Evolutionary conservation across 2,329 filamentous ascomycete genomes (phyloP).

Genomic region (Fusarium oligoseptatum): DNA sequence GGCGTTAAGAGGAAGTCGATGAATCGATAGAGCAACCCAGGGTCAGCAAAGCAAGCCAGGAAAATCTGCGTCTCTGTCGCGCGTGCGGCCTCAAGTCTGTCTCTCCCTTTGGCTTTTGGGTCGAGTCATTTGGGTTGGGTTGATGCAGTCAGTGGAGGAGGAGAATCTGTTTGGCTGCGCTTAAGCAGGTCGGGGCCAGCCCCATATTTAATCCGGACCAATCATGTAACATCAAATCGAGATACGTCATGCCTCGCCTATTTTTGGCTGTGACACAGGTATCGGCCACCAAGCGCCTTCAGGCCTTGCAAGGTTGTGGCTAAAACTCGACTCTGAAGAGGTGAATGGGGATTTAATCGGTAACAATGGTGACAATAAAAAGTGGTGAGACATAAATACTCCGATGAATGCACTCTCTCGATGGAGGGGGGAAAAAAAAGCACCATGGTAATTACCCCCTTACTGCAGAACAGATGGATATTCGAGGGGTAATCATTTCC

Average conservation of each 20-base stretch:
- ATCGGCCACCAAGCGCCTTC: constrained; percentile 5
- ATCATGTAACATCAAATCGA: constrained; percentile 30
- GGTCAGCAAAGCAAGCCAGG: constrained; percentile 6
- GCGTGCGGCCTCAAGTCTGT: not conserved
- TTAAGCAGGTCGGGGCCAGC: constrained; percentile 9
- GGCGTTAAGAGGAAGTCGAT: not conserved
- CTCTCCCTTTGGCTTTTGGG: constrained; percentile 27
- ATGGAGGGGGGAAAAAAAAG: not conserved
- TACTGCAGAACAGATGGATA: not conserved
- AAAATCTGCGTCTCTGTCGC: not conserved
- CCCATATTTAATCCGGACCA: constrained; percentile 38
- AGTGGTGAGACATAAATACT: not conserved
- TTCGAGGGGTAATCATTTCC: not conserved
- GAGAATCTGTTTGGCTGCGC: constrained; percentile 24
- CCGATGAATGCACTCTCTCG: not conserved
- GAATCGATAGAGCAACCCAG: constrained; percentile 1
- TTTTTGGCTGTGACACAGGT: not conserved
- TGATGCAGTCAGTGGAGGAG: constrained; percentile 26
- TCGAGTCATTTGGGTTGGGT: constrained; percentile 28
- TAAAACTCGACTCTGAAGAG: not conserved
- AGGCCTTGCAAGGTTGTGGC: not conserved
- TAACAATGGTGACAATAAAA: not conserved
- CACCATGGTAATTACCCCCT: not conserved
- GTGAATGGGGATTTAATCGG: not conserved
- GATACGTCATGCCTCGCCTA: constrained; percentile 36